Conservation (phyloP, 805 yeast species). For the Kluyveromyces wickerhamii region DNA sequence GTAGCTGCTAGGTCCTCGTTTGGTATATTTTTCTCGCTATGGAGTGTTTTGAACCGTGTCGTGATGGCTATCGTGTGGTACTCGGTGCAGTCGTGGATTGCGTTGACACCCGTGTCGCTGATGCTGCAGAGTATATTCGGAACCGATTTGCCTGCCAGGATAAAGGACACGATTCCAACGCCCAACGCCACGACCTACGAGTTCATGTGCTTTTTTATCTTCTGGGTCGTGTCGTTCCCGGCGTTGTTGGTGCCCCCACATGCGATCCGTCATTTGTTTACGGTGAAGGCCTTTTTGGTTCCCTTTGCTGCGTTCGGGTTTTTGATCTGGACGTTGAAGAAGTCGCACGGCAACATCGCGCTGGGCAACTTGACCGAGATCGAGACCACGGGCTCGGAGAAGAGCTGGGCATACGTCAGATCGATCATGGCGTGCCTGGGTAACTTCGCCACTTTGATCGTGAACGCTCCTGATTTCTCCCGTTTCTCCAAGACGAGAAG, state of each 20-base stretch:
- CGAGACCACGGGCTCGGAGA: constrained; percentile 44
- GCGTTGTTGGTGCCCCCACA: constrained; percentile 79
- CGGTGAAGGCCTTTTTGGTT: constrained; percentile 68
- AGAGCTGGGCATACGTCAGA: constrained; percentile 77
- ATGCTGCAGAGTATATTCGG: constrained; percentile 77
- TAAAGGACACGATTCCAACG: constrained; percentile 52
- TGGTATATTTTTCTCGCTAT: constrained; percentile 78
- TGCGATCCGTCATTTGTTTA: constrained; percentile 71
- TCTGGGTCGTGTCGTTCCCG: constrained; percentile 75
- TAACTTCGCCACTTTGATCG: constrained; percentile 81
- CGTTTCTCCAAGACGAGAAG: constrained; percentile 61
- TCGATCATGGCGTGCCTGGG: constrained; percentile 76
- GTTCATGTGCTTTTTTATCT: constrained; percentile 69
- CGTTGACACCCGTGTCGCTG: constrained; percentile 72
- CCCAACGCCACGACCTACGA: constrained; percentile 63
- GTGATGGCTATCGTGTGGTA: constrained; percentile 87
- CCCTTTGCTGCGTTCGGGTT: constrained; percentile 82
- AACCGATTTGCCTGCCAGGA: constrained; percentile 48
- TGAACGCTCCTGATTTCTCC: constrained; percentile 85
- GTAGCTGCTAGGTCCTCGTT: constrained; percentile 74
- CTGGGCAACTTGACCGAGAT: constrained; percentile 25
- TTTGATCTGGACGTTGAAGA: constrained; percentile 73
- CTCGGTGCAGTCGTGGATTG: constrained; percentile 78
- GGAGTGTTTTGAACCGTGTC: constrained; percentile 86
- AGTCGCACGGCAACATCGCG: constrained; percentile 53